These are phyloP conservation scores for Camellia japonica DNA, from an alignment of 148 eudicot genomes.

Conservation along the genomic window DNA sequence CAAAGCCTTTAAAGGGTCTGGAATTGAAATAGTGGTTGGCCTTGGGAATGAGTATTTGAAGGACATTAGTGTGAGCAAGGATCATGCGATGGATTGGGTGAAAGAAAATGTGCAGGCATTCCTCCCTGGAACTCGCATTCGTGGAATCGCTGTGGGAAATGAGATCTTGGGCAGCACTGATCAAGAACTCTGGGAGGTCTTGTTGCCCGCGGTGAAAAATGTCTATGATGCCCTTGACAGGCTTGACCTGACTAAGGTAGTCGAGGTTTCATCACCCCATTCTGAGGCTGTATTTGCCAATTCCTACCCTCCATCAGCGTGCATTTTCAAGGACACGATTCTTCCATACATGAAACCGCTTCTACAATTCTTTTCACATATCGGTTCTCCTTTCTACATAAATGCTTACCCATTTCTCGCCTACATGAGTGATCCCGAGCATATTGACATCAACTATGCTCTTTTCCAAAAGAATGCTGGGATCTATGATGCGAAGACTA, in stretches of 20 bases:
- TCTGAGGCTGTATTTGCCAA: slow-evolving; percentile 68
- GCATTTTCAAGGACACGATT: slow-evolving; percentile 59
- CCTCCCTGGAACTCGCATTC: slow-evolving; percentile 49
- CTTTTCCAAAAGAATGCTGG: slow-evolving; percentile 56
- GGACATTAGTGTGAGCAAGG: slow-evolving; percentile 56
- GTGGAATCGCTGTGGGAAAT: slow-evolving; percentile 80
- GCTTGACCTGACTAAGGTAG: slow-evolving; percentile 28
- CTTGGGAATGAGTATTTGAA: slow-evolving; percentile 54
- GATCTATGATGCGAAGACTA: slow-evolving; percentile 53
- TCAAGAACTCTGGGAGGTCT: slow-evolving; percentile 58
- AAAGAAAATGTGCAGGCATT: slow-evolving; percentile 67
- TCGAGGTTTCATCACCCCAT: slow-evolving; percentile 73
- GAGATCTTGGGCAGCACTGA: slow-evolving; percentile 54
- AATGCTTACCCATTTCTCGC: slow-evolving; percentile 88
- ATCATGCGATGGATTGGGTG: slow-evolving; percentile 65
- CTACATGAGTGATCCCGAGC: slow-evolving; percentile 55
- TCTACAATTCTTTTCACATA: slow-evolving; percentile 49
- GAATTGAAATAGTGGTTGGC: slow-evolving; percentile 59
- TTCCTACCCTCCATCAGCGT: slow-evolving; percentile 75
- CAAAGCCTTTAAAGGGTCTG: slow-evolving; percentile 57
- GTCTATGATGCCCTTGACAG: slow-evolving; percentile 53
- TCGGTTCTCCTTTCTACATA: slow-evolving; percentile 65
- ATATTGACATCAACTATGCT: slow-evolving; percentile 66
- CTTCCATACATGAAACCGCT: slow-evolving; percentile 72
- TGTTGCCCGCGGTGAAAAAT: slow-evolving; percentile 57